Evolutionary conservation across 2,329 filamentous ascomycete genomes (phyloP).

Genomic region (Curvularia lunata): DNA sequence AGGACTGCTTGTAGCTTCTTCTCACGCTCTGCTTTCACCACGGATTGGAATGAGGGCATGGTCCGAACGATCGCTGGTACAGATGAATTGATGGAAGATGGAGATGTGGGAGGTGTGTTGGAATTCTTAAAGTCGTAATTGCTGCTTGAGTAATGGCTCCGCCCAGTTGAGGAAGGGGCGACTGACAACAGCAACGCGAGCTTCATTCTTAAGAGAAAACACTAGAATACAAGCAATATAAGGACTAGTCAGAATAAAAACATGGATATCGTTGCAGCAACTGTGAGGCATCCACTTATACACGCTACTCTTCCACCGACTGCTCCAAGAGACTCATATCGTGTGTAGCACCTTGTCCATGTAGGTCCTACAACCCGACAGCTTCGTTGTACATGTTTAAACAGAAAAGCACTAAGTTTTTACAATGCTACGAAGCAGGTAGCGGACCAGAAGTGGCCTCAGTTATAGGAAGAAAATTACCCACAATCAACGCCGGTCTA

Average conservation of each 20-base stretch:
- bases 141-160: background rate
- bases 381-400: background rate
- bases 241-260: background rate
- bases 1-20: conserved; percentile 44
- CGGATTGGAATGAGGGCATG: conserved; percentile 35
- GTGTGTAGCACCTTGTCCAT: background rate
- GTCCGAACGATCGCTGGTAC: no score
- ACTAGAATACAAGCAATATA: conserved; percentile 3
- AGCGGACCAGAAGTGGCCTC: conserved; percentile 35
- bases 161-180: conserved; percentile 7
- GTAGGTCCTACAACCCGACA: background rate
- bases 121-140: background rate
- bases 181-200: background rate
- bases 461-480: conserved; percentile 92
- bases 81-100: background rate
- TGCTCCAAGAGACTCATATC: background rate
- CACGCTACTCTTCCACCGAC: background rate
- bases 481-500: conserved; percentile 88
- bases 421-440: conserved; percentile 15
- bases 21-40: conserved; percentile 43
- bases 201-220: background rate
- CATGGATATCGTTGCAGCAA: conserved; percentile 4
- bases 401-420: background rate
- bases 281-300: background rate
- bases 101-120: background rate